Evolutionary conservation across 1,284 basidiomycete species (phyloP).

Genomic region (Volvariella surrecta): DNA sequence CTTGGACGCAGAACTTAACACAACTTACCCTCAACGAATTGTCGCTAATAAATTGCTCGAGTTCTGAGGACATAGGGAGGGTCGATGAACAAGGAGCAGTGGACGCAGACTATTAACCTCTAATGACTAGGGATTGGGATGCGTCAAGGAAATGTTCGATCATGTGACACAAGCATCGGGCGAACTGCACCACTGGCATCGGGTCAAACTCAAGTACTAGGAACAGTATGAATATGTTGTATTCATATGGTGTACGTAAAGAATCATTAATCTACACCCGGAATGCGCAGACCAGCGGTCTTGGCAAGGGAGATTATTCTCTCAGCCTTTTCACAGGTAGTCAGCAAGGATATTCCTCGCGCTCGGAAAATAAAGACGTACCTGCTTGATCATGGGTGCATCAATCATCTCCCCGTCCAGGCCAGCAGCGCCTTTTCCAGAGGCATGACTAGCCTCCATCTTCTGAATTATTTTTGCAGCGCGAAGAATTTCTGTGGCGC

Average conservation of each 20-base stretch:
- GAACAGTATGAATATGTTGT: too few relatives aligned
- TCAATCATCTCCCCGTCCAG: conserved; percentile 84
- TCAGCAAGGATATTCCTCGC: conserved; percentile 15
- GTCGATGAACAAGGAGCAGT: too few relatives aligned
- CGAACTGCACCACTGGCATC: too few relatives aligned
- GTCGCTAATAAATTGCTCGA: conserved; percentile 80
- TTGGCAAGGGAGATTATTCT: conserved; percentile 54
- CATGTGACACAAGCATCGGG: too few relatives aligned
- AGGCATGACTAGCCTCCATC: conserved; percentile 50
- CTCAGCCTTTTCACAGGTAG: conserved; percentile 42
- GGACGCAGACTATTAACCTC: not conserved
- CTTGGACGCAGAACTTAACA: conserved; percentile 2
- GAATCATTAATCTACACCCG: conserved; percentile 18
- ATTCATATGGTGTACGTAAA: conserved; percentile 2
- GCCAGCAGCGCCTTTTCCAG: conserved; percentile 36
- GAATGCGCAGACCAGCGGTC: conserved; percentile 57
- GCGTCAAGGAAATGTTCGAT: not conserved
- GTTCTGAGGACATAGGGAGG: conserved; percentile 40
- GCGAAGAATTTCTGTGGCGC: conserved; percentile 59
- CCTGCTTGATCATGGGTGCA: conserved; percentile 86
- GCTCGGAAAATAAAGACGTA: conserved; percentile 17
- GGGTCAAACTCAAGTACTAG: too few relatives aligned
- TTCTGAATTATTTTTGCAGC: conserved; percentile 67
- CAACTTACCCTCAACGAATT: conserved; percentile 69
- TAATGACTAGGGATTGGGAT: not conserved